phyloP scores from a whole-genome alignment of 352 stramenopile genomes.

The Pythium aphanidermatum region DNA sequence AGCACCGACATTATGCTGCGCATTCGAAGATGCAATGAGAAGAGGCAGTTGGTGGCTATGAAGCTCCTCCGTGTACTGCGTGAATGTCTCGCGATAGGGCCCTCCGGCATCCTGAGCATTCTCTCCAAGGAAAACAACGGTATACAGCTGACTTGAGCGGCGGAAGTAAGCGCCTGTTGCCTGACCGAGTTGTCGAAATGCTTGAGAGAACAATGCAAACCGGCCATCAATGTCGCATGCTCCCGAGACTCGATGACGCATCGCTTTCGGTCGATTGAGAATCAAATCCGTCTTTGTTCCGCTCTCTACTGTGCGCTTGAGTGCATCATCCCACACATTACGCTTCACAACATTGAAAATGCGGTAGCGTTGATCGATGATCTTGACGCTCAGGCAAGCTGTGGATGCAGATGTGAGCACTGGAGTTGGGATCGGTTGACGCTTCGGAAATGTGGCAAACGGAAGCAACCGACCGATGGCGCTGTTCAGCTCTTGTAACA shows the following conservation, averaged over 20 bases:
- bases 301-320: constrained; percentile 40
- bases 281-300: constrained; percentile 57
- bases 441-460: constrained; percentile 25
- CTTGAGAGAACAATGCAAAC: constrained; percentile 78
- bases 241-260: constrained; percentile 57
- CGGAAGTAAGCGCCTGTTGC: constrained; percentile 63
- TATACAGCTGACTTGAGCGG: constrained; percentile 66
- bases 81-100: constrained; percentile 82
- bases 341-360: constrained; percentile 76
- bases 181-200: constrained; percentile 71
- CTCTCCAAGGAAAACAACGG: constrained; percentile 82
- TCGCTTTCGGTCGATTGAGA: constrained; percentile 79
- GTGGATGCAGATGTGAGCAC: no score
- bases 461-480: constrained; percentile 53
- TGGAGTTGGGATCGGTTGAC: neutral
- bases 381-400: constrained; percentile 25
- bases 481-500: constrained; percentile 73
- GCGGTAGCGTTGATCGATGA: constrained; percentile 41
- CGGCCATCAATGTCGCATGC: constrained; percentile 56
- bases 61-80: constrained; percentile 77
- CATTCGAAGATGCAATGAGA: constrained; percentile 87
- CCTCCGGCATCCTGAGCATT: constrained; percentile 81
- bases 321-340: constrained; percentile 59
- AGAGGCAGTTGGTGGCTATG: constrained; percentile 82
- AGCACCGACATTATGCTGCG: constrained; percentile 80